phyloP scores from a whole-genome alignment of 208 protist genomes.

The Trypanosoma cruzi region DNA sequence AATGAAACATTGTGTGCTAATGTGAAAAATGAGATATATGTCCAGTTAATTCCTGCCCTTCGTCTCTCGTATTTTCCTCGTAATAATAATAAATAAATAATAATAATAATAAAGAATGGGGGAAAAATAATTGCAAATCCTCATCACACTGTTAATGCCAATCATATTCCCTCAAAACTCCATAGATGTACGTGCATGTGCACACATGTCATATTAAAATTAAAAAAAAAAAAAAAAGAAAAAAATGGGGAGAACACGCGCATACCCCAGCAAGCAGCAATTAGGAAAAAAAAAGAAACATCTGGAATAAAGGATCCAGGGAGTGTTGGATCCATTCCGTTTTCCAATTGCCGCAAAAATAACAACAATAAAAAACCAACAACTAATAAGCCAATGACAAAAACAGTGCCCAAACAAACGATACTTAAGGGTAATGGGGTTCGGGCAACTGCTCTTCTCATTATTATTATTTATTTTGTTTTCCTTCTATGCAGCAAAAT shows the following conservation, averaged over 20 bases:
- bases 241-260: neutral
- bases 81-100: neutral
- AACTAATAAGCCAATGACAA: neutral
- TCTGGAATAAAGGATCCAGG: neutral
- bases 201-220: neutral
- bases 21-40: slow-evolving; percentile 11
- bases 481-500: neutral
- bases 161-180: neutral
- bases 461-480: neutral
- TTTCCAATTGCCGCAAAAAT: neutral
- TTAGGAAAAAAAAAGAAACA: neutral
- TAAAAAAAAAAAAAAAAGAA: slow-evolving; percentile 1
- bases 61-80: neutral
- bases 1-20: slow-evolving; percentile 54
- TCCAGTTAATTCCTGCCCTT: neutral
- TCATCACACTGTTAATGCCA: neutral
- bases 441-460: neutral
- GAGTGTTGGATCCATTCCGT: neutral
- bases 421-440: neutral
- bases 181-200: neutral
- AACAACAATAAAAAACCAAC: neutral
- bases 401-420: neutral
- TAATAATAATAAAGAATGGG: slow-evolving; percentile 8
- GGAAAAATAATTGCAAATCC: neutral
- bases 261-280: neutral